Percentiles rank a stretch among this genome's conserved stretches.
phyloP scores from a whole-genome alignment of 148 eudicot genomes.

The Heliosperma pusillum region DNA sequence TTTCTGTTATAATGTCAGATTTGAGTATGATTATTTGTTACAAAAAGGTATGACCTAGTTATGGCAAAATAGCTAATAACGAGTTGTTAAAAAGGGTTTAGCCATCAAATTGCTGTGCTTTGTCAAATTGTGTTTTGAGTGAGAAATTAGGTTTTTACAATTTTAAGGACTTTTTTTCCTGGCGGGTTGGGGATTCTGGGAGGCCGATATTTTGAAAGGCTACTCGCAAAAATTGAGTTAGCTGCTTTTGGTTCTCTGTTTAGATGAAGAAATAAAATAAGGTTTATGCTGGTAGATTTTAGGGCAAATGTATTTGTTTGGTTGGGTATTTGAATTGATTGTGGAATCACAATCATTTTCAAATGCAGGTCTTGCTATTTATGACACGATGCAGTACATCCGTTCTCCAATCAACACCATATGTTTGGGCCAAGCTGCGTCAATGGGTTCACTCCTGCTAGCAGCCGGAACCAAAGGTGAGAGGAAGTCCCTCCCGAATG shows the following conservation, averaged over 20 bases:
- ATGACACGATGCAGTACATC: constrained; percentile 98
- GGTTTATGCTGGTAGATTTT: not conserved
- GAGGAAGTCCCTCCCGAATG: constrained; percentile 85
- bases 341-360: not conserved
- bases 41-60: not conserved
- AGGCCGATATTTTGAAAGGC: not conserved
- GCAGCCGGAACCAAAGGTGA: constrained; percentile 95
- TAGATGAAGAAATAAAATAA: not conserved
- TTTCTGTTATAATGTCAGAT: not conserved
- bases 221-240: not conserved
- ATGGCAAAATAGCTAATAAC: not conserved
- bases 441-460: constrained; percentile 89
- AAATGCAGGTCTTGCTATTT: constrained; percentile 85
- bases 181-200: not conserved
- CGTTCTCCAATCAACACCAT: constrained; percentile 87
- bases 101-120: not conserved
- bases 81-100: not conserved
- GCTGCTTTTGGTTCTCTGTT: not conserved
- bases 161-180: no score
- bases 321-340: not conserved
- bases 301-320: no score
- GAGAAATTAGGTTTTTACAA: no score
- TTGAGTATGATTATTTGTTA: not conserved
- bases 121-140: no score
- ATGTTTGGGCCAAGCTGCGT: constrained; percentile 98